Base-by-base conservation (phyloP, 1,139 yeast species). In the Trichomonascaceae sp. region DNA sequence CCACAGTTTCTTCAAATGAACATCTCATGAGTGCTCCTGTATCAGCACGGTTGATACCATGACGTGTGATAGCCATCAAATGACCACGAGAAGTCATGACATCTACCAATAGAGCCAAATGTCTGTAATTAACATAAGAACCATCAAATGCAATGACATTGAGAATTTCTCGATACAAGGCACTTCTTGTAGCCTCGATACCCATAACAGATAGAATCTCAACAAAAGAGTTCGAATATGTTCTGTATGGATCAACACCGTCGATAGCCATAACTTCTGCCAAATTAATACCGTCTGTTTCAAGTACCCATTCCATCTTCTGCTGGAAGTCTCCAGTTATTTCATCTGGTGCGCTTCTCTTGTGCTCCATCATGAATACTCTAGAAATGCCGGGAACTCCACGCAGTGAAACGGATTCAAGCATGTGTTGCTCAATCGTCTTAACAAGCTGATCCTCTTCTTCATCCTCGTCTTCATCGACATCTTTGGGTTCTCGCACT, bases 21-120 rank as follows among this genome's bases (percentile, higher is more conserved):
- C 97, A 93, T 74, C 99, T 84, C 99, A 95, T 95, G 68, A 95
- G 80, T 1, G 99, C 99, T 75, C 99, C 99, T 38, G 99, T 95
- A 62, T 93, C 97, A 41, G 96, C 88, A 75, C 99, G 85, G 72
- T 95, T 95, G 73, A 95, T 93, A 81, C 99, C 99, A 70, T 93
- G 99, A 81, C 99, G 96, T 52, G 99, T 93, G 65, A 95, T 93
- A 41, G 99, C 98, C 89, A 95, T 93, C 73, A 95, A 80, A 69
- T 93, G 96, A 67, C 99, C 99, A 71, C 96, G 87, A 50, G 96
- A 87, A 1, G 99, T 95, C 99, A 95, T 95, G 32, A 91, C 96
- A 76, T 95, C 99, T 56, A 93, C 98, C 66, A 95, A 79, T 65
- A 95, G 77, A 1, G 99, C 97, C 93, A 93, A 86, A 68, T 95